Conservation (phyloP, 208 protist genomes). For the Angomonas deanei region DNA sequence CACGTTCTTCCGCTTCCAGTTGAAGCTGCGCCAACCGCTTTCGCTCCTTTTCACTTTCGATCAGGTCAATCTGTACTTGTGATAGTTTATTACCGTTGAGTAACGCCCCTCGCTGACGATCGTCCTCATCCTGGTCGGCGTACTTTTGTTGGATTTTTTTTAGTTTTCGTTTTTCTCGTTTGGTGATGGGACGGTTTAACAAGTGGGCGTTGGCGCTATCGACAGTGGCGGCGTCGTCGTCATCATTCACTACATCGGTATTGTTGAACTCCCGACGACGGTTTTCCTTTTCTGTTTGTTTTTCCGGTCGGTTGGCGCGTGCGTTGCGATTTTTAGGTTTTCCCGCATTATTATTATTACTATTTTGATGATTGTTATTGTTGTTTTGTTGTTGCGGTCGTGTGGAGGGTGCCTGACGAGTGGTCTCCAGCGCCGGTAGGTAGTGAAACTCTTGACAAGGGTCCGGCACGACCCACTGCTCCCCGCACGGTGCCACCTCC, state of each 20-base stretch:
- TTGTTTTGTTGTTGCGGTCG: not conserved
- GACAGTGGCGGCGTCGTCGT: not conserved
- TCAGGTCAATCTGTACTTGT: conserved; percentile 33
- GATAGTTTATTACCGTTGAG: conserved; percentile 67
- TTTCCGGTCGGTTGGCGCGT: conserved; percentile 3
- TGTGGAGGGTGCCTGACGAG: not conserved
- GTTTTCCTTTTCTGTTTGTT: not conserved
- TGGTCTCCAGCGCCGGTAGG: not conserved
- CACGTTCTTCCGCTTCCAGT: conserved; percentile 14
- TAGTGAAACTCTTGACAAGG: not conserved
- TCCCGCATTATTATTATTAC: no score
- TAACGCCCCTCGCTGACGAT: conserved; percentile 35
- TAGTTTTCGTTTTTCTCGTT: conserved; percentile 65
- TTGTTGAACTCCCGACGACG: conserved; percentile 3
- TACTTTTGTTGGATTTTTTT: conserved; percentile 74
- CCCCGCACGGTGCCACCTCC: not conserved
- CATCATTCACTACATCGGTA: not conserved
- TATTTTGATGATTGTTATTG: conserved; percentile 1
- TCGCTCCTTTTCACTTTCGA: conserved; percentile 16
- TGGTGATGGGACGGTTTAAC: conserved; percentile 27
- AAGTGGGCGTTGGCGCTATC: not conserved
- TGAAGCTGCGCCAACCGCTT: conserved; percentile 8
- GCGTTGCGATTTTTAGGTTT: conserved; percentile 8
- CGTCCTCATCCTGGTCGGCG: conserved; percentile 78
- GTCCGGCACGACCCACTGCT: conserved; percentile 13